Evolutionary conservation across 305 asterid species (phyloP).

Genomic region (Fraxinus albicans): DNA sequence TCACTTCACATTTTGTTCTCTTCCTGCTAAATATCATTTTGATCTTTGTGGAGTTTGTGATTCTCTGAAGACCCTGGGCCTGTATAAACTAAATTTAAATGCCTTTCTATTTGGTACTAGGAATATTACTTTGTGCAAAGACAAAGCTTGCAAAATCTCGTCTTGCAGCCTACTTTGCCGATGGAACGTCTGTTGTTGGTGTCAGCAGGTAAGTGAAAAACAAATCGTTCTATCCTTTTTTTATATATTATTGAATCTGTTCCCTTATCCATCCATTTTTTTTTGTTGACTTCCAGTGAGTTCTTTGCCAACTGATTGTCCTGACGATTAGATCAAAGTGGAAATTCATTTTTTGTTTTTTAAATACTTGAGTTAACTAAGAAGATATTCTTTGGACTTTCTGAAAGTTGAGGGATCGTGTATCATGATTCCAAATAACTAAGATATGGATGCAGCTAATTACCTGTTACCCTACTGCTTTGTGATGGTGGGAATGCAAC

Average conservation of each 20-base stretch:
- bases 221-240: background rate
- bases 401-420: constrained; percentile 3
- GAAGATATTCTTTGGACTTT: background rate
- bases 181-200: constrained; percentile 71
- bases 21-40: constrained; percentile 6
- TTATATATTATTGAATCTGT: background rate
- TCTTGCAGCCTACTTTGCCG: constrained; percentile 87
- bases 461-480: background rate
- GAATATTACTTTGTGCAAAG: constrained; percentile 93
- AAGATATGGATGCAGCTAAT: background rate
- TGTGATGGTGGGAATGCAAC: background rate
- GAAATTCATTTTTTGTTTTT: background rate
- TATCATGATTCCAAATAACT: background rate
- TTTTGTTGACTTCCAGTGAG: constrained; percentile 12
- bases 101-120: constrained; percentile 38
- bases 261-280: constrained; percentile 1
- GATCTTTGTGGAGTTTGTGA: constrained; percentile 12
- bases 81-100: background rate
- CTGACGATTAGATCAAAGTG: background rate
- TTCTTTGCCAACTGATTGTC: background rate
- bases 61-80: constrained; percentile 19
- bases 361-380: background rate
- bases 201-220: constrained; percentile 44
- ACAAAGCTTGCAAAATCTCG: constrained; percentile 75
- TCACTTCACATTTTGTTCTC: constrained; percentile 12